A percentile compares a stretch with the other conserved stretches of the same genome.
These are phyloP conservation scores for Warburgia ugandensis DNA, from an alignment of 164 flowering plant genomes.

Conservation along the genomic window DNA sequence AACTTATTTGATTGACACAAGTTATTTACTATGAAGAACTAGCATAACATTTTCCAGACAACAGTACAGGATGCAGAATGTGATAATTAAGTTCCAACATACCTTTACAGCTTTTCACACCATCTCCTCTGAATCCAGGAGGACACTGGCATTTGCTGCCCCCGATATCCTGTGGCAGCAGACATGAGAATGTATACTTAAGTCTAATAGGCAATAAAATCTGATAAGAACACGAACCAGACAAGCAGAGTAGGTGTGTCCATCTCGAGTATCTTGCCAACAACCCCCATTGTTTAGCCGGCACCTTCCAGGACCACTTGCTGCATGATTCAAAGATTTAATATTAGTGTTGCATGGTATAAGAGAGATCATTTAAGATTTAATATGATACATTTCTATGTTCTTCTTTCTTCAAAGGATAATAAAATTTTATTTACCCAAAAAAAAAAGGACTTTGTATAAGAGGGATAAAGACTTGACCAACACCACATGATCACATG, in stretches of 20 bases:
- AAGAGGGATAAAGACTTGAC: too few relatives aligned
- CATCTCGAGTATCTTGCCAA: slow-evolving; percentile 73
- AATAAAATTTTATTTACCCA: too few relatives aligned
- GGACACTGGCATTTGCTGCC: slow-evolving; percentile 69
- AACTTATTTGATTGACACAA: too few relatives aligned
- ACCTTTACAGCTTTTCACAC: slow-evolving; percentile 78
- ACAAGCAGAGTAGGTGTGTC: slow-evolving; percentile 76
- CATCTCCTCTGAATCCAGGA: slow-evolving; percentile 82
- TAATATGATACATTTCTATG: too few relatives aligned
- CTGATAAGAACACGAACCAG: slow-evolving; percentile 34
- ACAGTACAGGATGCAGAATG: too few relatives aligned
- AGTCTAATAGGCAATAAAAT: background rate
- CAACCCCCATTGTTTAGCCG: slow-evolving; percentile 92
- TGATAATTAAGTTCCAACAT: too few relatives aligned
- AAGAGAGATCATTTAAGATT: too few relatives aligned
- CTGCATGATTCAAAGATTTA: slow-evolving; percentile 29
- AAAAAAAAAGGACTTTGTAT: too few relatives aligned
- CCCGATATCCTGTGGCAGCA: slow-evolving; percentile 39
- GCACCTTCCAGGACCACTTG: slow-evolving; percentile 92
- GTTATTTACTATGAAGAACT: too few relatives aligned
- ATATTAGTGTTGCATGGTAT: background rate
- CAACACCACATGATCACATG: too few relatives aligned
- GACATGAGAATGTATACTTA: slow-evolving; percentile 5
- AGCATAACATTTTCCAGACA: too few relatives aligned
- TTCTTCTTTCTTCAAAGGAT: too few relatives aligned